Percentiles rank a stretch among this genome's conserved stretches.
These are phyloP conservation scores for Colletotrichum tropicale DNA, from an alignment of 2,329 filamentous ascomycete species.

Conservation along the genomic window DNA sequence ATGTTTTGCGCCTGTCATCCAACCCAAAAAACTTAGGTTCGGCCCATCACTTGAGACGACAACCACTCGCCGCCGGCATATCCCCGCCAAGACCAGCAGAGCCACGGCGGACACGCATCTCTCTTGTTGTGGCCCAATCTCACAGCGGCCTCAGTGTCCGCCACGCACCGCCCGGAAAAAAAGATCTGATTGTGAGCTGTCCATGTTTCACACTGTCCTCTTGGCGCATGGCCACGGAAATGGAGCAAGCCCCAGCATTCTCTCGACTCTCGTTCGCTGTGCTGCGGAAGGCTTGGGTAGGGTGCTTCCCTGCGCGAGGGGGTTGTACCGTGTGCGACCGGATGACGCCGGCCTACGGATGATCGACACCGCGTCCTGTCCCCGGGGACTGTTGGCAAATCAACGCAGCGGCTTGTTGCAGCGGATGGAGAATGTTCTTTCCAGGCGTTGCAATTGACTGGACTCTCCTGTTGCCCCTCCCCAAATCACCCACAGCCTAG, in stretches of 20 bases:
- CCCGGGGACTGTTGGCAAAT: background rate
- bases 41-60: background rate
- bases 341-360: conserved; percentile 11
- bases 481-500: background rate
- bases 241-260: background rate
- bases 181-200: background rate
- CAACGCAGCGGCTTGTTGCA: background rate
- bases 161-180: background rate
- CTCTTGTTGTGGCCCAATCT: background rate
- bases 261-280: background rate
- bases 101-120: conserved; percentile 12
- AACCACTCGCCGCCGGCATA: conserved; percentile 2
- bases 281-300: background rate
- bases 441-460: background rate
- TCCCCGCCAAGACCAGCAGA: conserved; percentile 16
- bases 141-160: background rate
- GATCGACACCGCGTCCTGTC: conserved; percentile 10
- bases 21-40: background rate
- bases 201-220: conserved; percentile 2
- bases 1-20: background rate
- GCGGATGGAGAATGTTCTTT: no score
- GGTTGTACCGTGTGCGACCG: background rate
- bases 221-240: background rate
- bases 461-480: background rate
- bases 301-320: background rate